Evolutionary conservation across 2,329 filamentous ascomycete species (phyloP).

Genomic region (Penicillium sp.): DNA sequence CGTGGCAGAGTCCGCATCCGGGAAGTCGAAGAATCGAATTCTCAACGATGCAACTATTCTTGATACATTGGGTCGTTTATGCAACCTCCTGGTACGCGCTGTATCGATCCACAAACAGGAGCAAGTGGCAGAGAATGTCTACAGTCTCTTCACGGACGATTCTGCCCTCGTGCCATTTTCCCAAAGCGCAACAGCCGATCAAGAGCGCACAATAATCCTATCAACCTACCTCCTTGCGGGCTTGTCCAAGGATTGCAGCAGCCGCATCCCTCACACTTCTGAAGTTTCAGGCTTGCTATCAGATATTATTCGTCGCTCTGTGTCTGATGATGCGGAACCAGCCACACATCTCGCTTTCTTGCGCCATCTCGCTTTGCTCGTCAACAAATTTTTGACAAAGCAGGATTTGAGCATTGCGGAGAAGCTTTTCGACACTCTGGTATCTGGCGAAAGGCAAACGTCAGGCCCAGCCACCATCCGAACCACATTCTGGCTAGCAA

Average conservation of each 20-base stretch:
- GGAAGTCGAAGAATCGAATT: constrained; percentile 31
- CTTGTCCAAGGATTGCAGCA: constrained; percentile 37
- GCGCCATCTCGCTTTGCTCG: constrained; percentile 39
- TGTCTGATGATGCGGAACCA: constrained; percentile 25
- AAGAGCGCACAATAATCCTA: constrained; percentile 48
- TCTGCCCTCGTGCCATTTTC: constrained; percentile 35
- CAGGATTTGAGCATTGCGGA: constrained; percentile 29
- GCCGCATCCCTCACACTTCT: constrained; percentile 28
- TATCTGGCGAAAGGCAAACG: constrained; percentile 22
- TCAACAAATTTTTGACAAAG: constrained; percentile 40
- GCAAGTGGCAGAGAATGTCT: constrained; percentile 49
- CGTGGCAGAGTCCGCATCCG: constrained; percentile 35
- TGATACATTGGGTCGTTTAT: constrained; percentile 56
- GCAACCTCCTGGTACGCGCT: constrained; percentile 54
- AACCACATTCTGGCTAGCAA: constrained; percentile 56
- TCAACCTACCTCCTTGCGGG: constrained; percentile 55
- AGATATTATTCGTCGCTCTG: constrained; percentile 33
- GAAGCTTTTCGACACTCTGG: constrained; percentile 30
- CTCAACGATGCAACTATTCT: constrained; percentile 50
- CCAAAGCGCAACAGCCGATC: constrained; percentile 27
- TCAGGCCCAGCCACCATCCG: constrained; percentile 43
- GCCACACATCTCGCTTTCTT: constrained; percentile 39
- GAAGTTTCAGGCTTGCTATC: constrained; percentile 33
- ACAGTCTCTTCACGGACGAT: constrained; percentile 45
- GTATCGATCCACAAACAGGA: constrained; percentile 50